Base-by-base conservation (phyloP, 2,329 filamentous ascomycete species). In the Aspergillus sp. region DNA sequence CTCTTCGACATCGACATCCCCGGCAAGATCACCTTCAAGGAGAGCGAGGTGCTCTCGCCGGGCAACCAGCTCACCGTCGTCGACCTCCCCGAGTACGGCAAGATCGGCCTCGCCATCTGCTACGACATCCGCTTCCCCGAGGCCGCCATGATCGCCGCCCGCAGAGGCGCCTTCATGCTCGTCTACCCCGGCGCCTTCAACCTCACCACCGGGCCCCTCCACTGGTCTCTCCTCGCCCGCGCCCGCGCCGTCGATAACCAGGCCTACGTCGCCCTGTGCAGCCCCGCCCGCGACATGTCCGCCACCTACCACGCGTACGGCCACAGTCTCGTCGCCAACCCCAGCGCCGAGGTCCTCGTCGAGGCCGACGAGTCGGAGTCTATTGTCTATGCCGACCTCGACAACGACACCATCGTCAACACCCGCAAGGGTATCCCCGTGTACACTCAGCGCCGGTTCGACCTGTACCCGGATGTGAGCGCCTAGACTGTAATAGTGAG, bases 131-230 rank as follows among this genome's bases (percentile, higher is more conserved):
- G 94, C 38, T 99, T 99, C 77, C 93, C 94, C 0, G 94, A 97
- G 75, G 80, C 96, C 10, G 94, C 91, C 3, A 94, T 85, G 69
- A 87, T 97, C 52, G 93, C 93, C 0, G 90, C 93, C 17, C 82
- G 94, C 29, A 85, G 86, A 60, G 91, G 88, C n/a, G 88, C 86
- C 53, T 99, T 99, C 71, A 81, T 90, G 43, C 83, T 97, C 49
- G 71, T 97, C 16, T 97, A 97, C 72, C 94, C 94, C 0, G 94
- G 91, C n/a, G 94, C 94, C 1, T 99, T 99, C 80, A 99, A 97
- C 74, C 79, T 89, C 55, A 96, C 91, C 0, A 99, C 94, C 0
- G 94, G 94, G 0, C 87, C 89, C 5, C 74, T 97, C 71, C 94
- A 99, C 74, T 99, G 94, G 94, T 82, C 86, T 53, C 76, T 99